Conservation (phyloP, 768 basidiomycete genomes). For the Suillus variegatus region DNA sequence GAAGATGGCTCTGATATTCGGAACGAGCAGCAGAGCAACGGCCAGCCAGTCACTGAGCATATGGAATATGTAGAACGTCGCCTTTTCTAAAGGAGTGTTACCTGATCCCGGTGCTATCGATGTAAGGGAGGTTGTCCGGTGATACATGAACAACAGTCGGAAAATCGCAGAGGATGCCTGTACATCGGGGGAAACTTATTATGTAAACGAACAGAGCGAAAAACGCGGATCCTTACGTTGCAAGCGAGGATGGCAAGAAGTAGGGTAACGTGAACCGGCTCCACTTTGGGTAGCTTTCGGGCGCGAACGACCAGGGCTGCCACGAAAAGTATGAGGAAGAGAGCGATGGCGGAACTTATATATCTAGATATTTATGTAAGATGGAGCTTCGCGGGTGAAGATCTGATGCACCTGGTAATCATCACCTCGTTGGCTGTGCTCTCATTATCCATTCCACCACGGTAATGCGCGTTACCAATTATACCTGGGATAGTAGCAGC, state of each 20-base stretch:
- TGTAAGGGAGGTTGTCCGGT: constrained; percentile 34
- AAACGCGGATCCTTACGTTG: constrained; percentile 30
- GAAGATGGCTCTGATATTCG: constrained; percentile 33
- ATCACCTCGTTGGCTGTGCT: constrained; percentile 21
- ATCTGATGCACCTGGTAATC: constrained; percentile 25
- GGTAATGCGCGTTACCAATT: constrained; percentile 26
- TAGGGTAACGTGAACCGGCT: constrained; percentile 22
- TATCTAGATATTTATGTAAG: constrained; percentile 20
- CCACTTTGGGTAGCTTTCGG: constrained; percentile 27
- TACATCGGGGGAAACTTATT: background rate
- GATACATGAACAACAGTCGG: constrained; percentile 41
- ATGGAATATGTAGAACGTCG: constrained; percentile 45
- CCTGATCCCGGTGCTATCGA: constrained; percentile 31
- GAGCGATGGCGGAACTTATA: constrained; percentile 28
- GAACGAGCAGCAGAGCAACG: constrained; percentile 28
- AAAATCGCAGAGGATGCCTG: constrained; percentile 36
- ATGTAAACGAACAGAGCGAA: background rate
- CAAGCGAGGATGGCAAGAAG: constrained; percentile 24
- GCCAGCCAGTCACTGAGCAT: constrained; percentile 46
- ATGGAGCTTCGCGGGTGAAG: background rate
- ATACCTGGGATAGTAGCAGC: constrained; percentile 33
- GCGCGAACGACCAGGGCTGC: constrained; percentile 25
- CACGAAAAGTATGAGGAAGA: constrained; percentile 24
- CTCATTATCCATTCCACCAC: constrained; percentile 20
- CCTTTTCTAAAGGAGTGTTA: constrained; percentile 39